These are phyloP conservation scores for Boletus rex-veris DNA, from an alignment of 768 basidiomycete species.

Conservation along the genomic window DNA sequence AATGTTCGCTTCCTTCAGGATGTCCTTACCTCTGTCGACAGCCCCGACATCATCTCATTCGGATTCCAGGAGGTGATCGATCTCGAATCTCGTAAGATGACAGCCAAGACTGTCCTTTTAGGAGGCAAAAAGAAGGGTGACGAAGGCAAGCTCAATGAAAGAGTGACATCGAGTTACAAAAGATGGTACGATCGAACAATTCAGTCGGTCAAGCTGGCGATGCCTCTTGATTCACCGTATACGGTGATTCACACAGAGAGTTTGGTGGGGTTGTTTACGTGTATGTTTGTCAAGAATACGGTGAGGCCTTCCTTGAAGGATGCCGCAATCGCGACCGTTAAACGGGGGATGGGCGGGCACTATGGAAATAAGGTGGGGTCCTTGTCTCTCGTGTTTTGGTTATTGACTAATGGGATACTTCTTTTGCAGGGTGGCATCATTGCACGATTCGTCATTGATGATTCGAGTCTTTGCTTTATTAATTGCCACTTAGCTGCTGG, in stretches of 20 bases:
- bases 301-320: constrained; percentile 62
- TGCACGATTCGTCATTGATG: constrained; percentile 85
- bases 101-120: constrained; percentile 86
- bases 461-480: constrained; percentile 91
- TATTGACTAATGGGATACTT: not conserved
- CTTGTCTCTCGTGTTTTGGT: not conserved
- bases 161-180: constrained; percentile 83
- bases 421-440: constrained; percentile 78
- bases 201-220: constrained; percentile 65
- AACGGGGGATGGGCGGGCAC: constrained; percentile 87
- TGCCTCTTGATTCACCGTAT: constrained; percentile 75
- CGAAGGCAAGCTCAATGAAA: constrained; percentile 57
- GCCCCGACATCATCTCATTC: constrained; percentile 87
- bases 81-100: constrained; percentile 88
- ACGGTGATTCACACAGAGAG: constrained; percentile 81
- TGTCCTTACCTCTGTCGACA: constrained; percentile 64
- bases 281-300: constrained; percentile 67
- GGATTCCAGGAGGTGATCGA: constrained; percentile 97
- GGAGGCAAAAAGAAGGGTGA: constrained; percentile 64
- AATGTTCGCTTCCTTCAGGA: constrained; percentile 82
- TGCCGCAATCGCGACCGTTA: constrained; percentile 74
- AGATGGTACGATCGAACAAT: constrained; percentile 83
- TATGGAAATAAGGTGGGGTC: constrained; percentile 90
- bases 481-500: constrained; percentile 98
- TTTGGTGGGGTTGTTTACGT: constrained; percentile 83